phyloP scores from a whole-genome alignment of 106 monocot species.

The Dendrobium officinale region DNA sequence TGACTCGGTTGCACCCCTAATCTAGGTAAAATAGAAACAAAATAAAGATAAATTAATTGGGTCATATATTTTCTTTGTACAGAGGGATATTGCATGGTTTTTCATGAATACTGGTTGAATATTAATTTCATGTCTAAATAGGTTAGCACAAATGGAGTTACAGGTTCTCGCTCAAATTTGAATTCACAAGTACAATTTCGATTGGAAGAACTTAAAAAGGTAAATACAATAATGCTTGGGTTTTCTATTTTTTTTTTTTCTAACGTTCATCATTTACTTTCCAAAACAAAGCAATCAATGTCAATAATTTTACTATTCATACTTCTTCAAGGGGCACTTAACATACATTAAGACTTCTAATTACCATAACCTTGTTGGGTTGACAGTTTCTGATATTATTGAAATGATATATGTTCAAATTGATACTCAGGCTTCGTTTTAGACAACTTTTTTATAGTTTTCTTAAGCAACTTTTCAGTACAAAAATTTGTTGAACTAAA shows the following conservation, averaged over 20 bases:
- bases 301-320: not conserved
- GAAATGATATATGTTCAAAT: not conserved
- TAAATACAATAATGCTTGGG: not conserved
- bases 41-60: not conserved
- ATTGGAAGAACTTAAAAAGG: not conserved
- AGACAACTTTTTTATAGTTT: no score
- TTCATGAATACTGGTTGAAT: no score
- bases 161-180: not conserved
- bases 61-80: not conserved
- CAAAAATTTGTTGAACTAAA: no score
- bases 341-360: not conserved
- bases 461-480: no score
- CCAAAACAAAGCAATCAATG: not conserved
- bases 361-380: not conserved
- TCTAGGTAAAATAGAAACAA: not conserved
- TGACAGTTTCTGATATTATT: not conserved
- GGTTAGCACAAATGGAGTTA: not conserved
- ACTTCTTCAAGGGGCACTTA: not conserved
- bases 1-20: no score
- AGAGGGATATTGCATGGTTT: not conserved
- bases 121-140: not conserved
- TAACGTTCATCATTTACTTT: not conserved
- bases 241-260: not conserved
- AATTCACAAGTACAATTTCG: not conserved
- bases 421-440: not conserved